Evolutionary conservation across 2,329 filamentous ascomycete genomes (phyloP).

Genomic region (Monosporascus sp.): DNA sequence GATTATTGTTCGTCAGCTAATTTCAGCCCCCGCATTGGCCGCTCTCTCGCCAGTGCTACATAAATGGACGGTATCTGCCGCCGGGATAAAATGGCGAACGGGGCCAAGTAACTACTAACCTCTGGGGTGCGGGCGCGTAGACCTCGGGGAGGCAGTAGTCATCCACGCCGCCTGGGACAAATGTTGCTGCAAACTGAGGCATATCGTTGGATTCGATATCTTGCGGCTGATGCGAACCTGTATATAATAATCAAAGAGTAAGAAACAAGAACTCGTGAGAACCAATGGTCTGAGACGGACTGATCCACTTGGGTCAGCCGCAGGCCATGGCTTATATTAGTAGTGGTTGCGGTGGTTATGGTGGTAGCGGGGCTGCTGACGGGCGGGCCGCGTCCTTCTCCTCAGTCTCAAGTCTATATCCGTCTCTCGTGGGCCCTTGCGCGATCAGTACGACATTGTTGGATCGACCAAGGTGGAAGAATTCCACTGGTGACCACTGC

Average conservation of each 20-base stretch:
- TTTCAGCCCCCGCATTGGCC: not conserved
- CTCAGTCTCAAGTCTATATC: not conserved
- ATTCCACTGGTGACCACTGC: not conserved
- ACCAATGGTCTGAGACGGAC: constrained; percentile 12
- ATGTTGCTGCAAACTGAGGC: constrained; percentile 50
- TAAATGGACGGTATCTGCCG: not conserved
- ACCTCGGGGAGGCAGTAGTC: constrained; percentile 60
- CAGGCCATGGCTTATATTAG: not conserved
- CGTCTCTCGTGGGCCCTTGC: not conserved
- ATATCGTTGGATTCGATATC: constrained; percentile 34
- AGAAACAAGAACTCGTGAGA: constrained; percentile 18
- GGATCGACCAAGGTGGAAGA: not conserved
- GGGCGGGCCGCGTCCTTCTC: not conserved
- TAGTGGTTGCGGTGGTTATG: not conserved
- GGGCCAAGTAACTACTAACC: constrained; percentile 34
- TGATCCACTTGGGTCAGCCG: constrained; percentile 7
- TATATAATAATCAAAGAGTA: constrained; percentile 16
- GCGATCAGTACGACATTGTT: not conserved
- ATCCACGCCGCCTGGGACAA: constrained; percentile 53
- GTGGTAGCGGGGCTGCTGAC: not conserved
- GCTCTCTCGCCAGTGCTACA: not conserved
- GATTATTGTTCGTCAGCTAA: not conserved
- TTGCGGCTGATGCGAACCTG: constrained; percentile 25
- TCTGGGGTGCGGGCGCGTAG: constrained; percentile 51
- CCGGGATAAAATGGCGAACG: not conserved